These are phyloP conservation scores for Trichoderma arundinaceum DNA, from an alignment of 2,329 filamentous ascomycete genomes.

Conservation along the genomic window DNA sequence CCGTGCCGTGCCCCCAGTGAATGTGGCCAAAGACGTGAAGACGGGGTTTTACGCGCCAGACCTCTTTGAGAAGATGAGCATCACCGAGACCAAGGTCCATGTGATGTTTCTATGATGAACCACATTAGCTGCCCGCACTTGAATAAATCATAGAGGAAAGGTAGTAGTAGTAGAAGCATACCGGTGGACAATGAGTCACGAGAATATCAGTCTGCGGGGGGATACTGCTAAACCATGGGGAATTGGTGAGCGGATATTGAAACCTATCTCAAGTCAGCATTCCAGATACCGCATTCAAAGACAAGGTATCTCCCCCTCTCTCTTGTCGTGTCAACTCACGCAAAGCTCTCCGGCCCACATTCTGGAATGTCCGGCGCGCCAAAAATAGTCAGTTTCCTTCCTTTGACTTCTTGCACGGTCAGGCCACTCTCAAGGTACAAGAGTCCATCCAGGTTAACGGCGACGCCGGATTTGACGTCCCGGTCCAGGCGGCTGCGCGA, in stretches of 20 bases:
- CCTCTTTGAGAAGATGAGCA: conserved; percentile 70
- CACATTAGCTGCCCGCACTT: conserved; percentile 7
- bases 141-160: conserved; percentile 28
- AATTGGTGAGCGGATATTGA: conserved; percentile 68
- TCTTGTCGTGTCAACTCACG: conserved; percentile 42
- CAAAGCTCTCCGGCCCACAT: conserved; percentile 74
- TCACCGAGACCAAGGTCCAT: conserved; percentile 73
- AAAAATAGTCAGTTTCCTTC: conserved; percentile 66
- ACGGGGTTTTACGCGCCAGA: conserved; percentile 74
- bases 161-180: conserved; percentile 41
- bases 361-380: conserved; percentile 81
- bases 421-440: conserved; percentile 76
- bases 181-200: conserved; percentile 80
- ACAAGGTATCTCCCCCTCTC: background rate
- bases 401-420: conserved; percentile 66
- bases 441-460: conserved; percentile 69
- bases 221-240: conserved; percentile 75
- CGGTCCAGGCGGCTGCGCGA: conserved; percentile 61
- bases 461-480: conserved; percentile 58
- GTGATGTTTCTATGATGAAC: conserved; percentile 62
- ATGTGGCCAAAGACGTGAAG: conserved; percentile 87
- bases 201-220: conserved; percentile 77
- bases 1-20: conserved; percentile 74
- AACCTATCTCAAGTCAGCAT: conserved; percentile 55
- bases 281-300: background rate